These are phyloP conservation scores for Colletotrichum incanum DNA, from an alignment of 2,329 filamentous ascomycete species.

Conservation along the genomic window DNA sequence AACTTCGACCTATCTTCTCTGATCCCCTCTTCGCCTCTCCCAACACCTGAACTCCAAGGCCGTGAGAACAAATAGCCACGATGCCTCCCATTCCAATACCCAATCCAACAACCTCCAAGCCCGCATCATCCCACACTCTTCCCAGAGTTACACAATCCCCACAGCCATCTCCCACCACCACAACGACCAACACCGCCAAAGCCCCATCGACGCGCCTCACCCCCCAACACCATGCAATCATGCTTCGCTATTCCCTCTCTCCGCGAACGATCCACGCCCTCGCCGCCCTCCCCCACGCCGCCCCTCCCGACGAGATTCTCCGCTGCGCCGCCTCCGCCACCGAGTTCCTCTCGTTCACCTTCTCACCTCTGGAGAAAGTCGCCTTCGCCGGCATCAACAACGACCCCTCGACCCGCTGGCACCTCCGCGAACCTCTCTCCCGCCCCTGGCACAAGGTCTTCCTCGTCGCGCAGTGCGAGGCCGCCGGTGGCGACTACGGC, in stretches of 20 bases:
- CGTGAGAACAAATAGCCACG: neutral
- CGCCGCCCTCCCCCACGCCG: slow-evolving; percentile 29
- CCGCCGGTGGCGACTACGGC: slow-evolving; percentile 69
- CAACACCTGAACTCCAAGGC: neutral
- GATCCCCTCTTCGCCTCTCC: neutral
- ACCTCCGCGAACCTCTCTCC: slow-evolving; percentile 61
- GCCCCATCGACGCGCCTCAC: slow-evolving; percentile 2
- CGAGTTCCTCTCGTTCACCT: slow-evolving; percentile 56
- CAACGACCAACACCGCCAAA: neutral
- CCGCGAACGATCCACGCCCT: slow-evolving; percentile 38
- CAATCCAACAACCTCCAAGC: neutral
- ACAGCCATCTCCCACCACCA: neutral
- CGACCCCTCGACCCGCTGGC: slow-evolving; percentile 57
- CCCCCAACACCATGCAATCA: slow-evolving; percentile 35
- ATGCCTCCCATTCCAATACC: slow-evolving; percentile 3
- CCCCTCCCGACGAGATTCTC: slow-evolving; percentile 51
- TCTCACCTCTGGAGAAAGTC: slow-evolving; percentile 53
- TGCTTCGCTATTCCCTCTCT: slow-evolving; percentile 41
- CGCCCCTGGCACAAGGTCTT: slow-evolving; percentile 81
- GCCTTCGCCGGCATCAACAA: slow-evolving; percentile 59
- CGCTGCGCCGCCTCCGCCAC: slow-evolving; percentile 56
- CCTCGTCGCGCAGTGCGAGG: slow-evolving; percentile 79
- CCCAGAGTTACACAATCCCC: neutral
- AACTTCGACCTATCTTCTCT: neutral
- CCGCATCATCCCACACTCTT: neutral